Conservation (phyloP, 1,139 yeast species). For the Hansenula lynferdii region DNA sequence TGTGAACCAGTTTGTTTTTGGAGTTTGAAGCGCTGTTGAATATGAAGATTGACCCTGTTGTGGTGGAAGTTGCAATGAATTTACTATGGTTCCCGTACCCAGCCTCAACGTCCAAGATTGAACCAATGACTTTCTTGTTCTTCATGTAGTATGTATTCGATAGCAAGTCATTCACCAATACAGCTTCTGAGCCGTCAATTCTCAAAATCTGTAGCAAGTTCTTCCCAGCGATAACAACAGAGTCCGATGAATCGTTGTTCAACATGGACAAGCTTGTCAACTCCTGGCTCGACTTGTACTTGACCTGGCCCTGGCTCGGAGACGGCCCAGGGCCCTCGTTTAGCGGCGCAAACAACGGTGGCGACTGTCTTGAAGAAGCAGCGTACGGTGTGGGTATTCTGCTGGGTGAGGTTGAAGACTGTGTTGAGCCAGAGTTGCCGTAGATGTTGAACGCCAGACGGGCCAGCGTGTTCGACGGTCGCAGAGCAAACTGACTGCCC, state of each 20-base stretch:
- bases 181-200: constrained; percentile 31
- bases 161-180: constrained; percentile 26
- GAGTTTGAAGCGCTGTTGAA: constrained; percentile 34
- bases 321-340: background rate
- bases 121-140: constrained; percentile 40
- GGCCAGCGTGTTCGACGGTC: constrained; percentile 17
- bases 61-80: constrained; percentile 43
- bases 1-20: constrained; percentile 36
- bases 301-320: constrained; percentile 1
- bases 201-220: constrained; percentile 48
- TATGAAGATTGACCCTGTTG: constrained; percentile 45
- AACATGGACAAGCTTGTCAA: constrained; percentile 17
- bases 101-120: constrained; percentile 41
- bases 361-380: constrained; percentile 7
- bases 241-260: constrained; percentile 33
- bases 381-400: constrained; percentile 6
- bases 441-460: constrained; percentile 24
- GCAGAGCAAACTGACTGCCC: constrained; percentile 1
- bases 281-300: constrained; percentile 17
- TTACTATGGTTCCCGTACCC: constrained; percentile 40
- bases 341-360: constrained; percentile 1
- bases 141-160: constrained; percentile 23
- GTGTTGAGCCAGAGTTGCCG: constrained; percentile 15
- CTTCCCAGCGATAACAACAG: constrained; percentile 56
- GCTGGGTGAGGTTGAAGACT: constrained; percentile 2